These are phyloP conservation scores for Aspergillus sergii DNA, from an alignment of 2,329 filamentous ascomycete genomes.

Conservation along the genomic window DNA sequence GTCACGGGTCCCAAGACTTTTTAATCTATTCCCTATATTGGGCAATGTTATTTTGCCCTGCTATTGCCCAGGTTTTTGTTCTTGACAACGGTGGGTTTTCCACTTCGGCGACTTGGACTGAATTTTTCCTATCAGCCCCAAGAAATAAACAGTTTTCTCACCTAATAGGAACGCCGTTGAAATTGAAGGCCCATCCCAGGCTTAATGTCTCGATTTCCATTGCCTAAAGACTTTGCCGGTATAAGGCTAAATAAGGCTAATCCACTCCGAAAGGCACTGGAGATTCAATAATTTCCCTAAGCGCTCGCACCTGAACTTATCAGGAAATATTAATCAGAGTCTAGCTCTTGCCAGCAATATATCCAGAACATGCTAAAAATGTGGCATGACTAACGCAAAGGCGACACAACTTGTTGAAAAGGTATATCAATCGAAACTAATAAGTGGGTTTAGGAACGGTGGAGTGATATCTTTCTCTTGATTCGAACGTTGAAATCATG, in stretches of 20 bases:
- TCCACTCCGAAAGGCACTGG: not conserved
- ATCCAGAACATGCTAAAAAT: conserved; percentile 9
- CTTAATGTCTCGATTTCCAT: not conserved
- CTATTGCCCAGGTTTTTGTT: conserved; percentile 1
- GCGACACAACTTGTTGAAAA: conserved; percentile 9
- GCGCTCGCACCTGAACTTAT: not conserved
- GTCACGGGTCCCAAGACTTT: conserved; percentile 11
- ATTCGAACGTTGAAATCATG: not conserved
- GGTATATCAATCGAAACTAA: not conserved
- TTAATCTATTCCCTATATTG: not conserved
- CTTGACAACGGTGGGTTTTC: not conserved
- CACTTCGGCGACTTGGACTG: not conserved
- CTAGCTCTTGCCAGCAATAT: conserved; percentile 5
- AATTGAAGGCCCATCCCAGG: not conserved
- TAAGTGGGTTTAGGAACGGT: not conserved
- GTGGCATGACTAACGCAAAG: conserved; percentile 14
- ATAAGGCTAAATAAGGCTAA: not conserved
- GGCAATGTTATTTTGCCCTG: not conserved
- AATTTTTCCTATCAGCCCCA: not conserved
- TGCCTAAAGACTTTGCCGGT: not conserved
- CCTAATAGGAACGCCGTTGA: not conserved
- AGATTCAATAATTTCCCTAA: not conserved
- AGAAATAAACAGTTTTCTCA: not conserved
- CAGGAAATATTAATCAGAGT: not conserved
- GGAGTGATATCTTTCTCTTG: not conserved